Evolutionary conservation across 2,329 filamentous ascomycete species (phyloP), one percentile per base, ranked within the genome.

Genomic region (Calonectria pseudoreteaudii): DNA sequence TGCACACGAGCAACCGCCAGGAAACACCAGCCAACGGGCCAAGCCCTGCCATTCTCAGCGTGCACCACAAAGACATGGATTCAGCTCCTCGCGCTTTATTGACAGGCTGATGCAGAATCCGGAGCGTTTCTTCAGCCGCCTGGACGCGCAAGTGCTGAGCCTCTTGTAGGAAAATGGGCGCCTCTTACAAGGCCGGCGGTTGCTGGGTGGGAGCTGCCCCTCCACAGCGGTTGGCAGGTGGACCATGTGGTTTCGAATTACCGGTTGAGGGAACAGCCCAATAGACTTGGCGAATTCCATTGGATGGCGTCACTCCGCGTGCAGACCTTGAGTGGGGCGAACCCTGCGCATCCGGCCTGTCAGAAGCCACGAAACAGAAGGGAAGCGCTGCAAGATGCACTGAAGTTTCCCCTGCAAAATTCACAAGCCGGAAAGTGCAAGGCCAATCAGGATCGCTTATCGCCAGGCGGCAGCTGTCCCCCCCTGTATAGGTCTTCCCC

Each of bases 171-270:
- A 62, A 53, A 56, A 26, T 20, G 11, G 28, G 16, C 41, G n/a
- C 34, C 23, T 41, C 30, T 38, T 30, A 49, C 53, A 49, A 34
- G 36, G 23, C 23, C n/a, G 41, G 66, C 44, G 52, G 73, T 75
- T 74, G 64, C 71, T 67, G 44, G 68, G 68, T 72, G 70, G 56
- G 50, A n/a, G 50, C 26, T 62, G 71, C 73, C 71, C 75, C 76
- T 73, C 71, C 60, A 49, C 47, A 47, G 66, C 60, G 66, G 78
- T 80, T 80, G 78, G 77, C 77, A 72, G 78, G 77, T 76, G 71
- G 68, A 79, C 77, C 66, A 67, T 34, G 52, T 31, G 47, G 28
- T 11, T 34, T 38, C 14, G 34, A 69, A 52, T 49, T 49, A 28
- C 71, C 60, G 50, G 66, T 71, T 71, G 58, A 18, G 16, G 44